These are phyloP conservation scores for Saccharomycopsis malanga DNA, from an alignment of 805 yeast species.

Conservation along the genomic window DNA sequence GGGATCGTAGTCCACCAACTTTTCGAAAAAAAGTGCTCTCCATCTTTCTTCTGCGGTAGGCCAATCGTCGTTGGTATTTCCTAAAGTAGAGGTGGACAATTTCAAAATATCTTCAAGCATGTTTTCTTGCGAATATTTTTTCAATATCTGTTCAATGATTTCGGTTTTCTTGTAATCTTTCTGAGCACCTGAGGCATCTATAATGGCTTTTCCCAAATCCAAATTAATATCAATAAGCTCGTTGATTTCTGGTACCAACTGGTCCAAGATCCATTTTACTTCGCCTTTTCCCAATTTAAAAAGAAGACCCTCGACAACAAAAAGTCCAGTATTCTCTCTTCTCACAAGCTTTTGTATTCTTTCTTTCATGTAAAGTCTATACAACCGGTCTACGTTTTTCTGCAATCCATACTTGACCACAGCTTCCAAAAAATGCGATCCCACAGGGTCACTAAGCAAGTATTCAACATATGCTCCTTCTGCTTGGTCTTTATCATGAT, in stretches of 20 bases:
- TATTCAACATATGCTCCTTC: slow-evolving; percentile 82
- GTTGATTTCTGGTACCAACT: slow-evolving; percentile 58
- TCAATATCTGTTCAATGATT: slow-evolving; percentile 44
- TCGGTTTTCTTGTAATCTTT: slow-evolving; percentile 54
- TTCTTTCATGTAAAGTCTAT: slow-evolving; percentile 62
- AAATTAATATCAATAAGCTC: slow-evolving; percentile 57
- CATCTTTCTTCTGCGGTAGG: slow-evolving; percentile 87
- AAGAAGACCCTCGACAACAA: slow-evolving; percentile 65
- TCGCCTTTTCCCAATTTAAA: slow-evolving; percentile 56
- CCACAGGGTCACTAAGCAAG: slow-evolving; percentile 80
- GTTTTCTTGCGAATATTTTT: slow-evolving; percentile 32
- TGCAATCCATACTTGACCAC: slow-evolving; percentile 58
- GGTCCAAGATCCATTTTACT: slow-evolving; percentile 54
- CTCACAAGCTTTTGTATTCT: slow-evolving; percentile 67
- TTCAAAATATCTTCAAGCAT: slow-evolving; percentile 58
- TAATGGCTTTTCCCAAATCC: slow-evolving; percentile 59
- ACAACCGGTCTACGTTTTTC: slow-evolving; percentile 65
- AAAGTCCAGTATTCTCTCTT: slow-evolving; percentile 80
- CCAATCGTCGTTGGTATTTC: slow-evolving; percentile 82
- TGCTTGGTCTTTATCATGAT: slow-evolving; percentile 44
- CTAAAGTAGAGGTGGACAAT: slow-evolving; percentile 64
- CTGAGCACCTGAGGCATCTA: slow-evolving; percentile 56
- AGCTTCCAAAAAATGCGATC: slow-evolving; percentile 83
- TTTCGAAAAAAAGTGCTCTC: slow-evolving; percentile 66
- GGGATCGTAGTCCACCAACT: slow-evolving; percentile 61